These are phyloP conservation scores for Tephrocybe sp. DNA, from an alignment of 768 basidiomycete genomes.

Conservation along the genomic window DNA sequence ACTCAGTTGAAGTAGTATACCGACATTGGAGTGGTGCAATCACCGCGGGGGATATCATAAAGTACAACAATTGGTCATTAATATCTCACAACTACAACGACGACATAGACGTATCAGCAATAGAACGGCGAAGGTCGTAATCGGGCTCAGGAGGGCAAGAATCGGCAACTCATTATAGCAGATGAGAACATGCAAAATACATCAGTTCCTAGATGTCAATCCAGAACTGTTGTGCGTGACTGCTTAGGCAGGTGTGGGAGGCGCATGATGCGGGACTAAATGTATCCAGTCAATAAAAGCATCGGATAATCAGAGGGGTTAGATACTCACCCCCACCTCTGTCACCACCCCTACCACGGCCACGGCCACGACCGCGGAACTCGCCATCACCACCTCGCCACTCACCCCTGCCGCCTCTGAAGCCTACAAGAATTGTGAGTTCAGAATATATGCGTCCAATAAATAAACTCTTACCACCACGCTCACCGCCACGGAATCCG, in stretches of 20 bases:
- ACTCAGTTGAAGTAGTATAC: no score
- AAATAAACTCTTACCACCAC: conserved; percentile 28
- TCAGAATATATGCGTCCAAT: background rate
- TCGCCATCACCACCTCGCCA: conserved; percentile 45
- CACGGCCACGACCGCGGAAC: conserved; percentile 42
- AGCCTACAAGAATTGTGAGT: conserved; percentile 21
- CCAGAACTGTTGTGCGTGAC: conserved; percentile 4
- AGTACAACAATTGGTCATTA: conserved; percentile 2
- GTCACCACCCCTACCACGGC: conserved; percentile 34
- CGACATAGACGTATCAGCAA: conserved; percentile 9
- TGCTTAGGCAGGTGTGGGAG: conserved; percentile 20
- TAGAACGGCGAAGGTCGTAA: conserved; percentile 1
- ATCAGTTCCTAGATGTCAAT: conserved; percentile 5
- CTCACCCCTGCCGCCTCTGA: conserved; percentile 40
- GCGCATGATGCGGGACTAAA: conserved; percentile 10
- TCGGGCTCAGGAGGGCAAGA: background rate
- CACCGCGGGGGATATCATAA: background rate
- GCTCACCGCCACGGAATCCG: conserved; percentile 35
- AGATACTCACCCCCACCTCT: conserved; percentile 33
- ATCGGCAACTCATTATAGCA: conserved; percentile 2
- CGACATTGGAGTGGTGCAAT: no score
- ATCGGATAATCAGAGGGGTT: background rate
- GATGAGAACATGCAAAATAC: conserved; percentile 1
- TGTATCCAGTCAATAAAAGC: background rate
- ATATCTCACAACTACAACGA: conserved; percentile 8